Evolutionary conservation across 1,139 yeast genomes (phyloP), one percentile per base, ranked within the genome.

Genomic region (Hanseniaspora uvarum): DNA sequence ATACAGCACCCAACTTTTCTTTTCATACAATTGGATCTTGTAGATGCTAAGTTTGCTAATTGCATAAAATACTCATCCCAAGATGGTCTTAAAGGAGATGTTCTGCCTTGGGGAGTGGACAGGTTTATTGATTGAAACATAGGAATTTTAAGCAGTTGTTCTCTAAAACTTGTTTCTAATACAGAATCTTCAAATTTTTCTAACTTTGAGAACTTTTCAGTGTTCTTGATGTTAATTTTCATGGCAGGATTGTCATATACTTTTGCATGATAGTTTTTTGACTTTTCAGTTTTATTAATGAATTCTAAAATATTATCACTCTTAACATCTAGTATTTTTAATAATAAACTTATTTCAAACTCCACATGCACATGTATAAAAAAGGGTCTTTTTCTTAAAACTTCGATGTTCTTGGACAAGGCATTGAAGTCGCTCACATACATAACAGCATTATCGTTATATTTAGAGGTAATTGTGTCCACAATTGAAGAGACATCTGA

Each of bases 51-150:
- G 60, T 86, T 89, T 0, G 98, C 97, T 56, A 92, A 70, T 48
- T 82, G 73, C 97, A 92, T 92, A 66, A 92, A 92, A 65, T 92
- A 92, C 1, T 92, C 78, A 66, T 92, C 98, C 99, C 99, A 92
- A 3, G 83, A 77, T 0, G 99, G 99, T 55, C 99, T 74, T 52
- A 89, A 71, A 30, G 97, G 75, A 12, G 55, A 47, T 19, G 55
- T 38, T 8, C 28, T 31, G 10, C 46, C 47, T 16, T 48, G 47
- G 11, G 33, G 19, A 3, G 47, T 43, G 5, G 39, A 43, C 11
- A 53, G 23, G 5, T 16, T 33, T 5, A 5, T 23, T 12, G 37
- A 18, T 11, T 49, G 19, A 24, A 49, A 49, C 30, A 36, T 41
- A 7, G 46, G 55, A 26, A 40, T 53, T 28, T 23, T 16, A 3